A percentile compares a stretch with the other conserved stretches of the same genome.
phyloP scores from a whole-genome alignment of 2,329 filamentous ascomycete species.

The Annulohypoxylon truncatum region DNA sequence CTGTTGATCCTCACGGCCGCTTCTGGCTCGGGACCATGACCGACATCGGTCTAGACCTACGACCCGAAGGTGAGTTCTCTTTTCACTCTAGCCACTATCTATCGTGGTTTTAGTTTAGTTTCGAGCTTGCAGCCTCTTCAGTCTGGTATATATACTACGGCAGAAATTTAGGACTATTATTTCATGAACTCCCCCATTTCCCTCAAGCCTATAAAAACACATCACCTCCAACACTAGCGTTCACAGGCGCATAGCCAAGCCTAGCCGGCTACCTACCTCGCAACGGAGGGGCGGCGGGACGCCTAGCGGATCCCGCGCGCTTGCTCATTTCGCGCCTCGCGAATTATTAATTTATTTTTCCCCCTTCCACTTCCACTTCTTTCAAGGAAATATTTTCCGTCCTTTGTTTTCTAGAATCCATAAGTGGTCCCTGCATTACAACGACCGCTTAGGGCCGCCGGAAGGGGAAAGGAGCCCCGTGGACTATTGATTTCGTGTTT shows the following conservation, averaged over 20 bases:
- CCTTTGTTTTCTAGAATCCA: neutral
- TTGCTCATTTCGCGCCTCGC: conserved; percentile 27
- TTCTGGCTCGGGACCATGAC: conserved; percentile 93
- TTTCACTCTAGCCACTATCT: neutral
- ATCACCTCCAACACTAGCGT: neutral
- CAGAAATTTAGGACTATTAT: neutral
- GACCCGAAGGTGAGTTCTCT: conserved; percentile 64
- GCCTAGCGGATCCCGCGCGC: conserved; percentile 13
- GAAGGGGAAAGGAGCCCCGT: conserved; percentile 6
- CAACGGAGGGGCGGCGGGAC: conserved; percentile 8
- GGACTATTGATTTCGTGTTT: conserved; percentile 6
- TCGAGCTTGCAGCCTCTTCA: neutral
- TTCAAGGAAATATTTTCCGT: conserved; percentile 4
- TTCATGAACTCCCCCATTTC: neutral
- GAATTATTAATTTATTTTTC: neutral
- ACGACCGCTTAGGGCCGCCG: neutral
- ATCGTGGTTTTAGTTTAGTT: neutral
- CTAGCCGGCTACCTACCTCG: neutral
- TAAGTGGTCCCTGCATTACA: conserved; percentile 10
- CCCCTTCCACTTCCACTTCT: neutral
- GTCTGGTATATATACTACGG: too few relatives aligned
- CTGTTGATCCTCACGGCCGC: conserved; percentile 80
- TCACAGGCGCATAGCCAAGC: neutral
- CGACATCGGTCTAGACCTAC: conserved; percentile 70
- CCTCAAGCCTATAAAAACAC: neutral